Conservation (phyloP, 306 rosid species). For the Comarum palustre region DNA sequence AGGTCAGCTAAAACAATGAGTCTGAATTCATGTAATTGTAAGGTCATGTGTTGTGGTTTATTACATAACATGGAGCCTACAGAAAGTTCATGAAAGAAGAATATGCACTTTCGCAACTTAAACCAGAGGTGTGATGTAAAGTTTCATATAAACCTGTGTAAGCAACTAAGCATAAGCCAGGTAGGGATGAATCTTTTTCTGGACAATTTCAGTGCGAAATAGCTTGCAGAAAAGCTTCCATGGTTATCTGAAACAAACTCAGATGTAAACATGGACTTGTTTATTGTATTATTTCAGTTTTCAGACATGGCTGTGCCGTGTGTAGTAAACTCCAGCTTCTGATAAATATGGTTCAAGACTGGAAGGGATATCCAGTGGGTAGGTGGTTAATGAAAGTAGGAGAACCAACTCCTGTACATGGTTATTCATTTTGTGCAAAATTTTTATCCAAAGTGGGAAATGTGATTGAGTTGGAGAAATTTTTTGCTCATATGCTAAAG, state of each 20-base stretch:
- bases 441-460: background rate
- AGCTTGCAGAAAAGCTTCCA: background rate
- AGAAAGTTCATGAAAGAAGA: background rate
- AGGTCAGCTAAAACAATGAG: too few species aligned
- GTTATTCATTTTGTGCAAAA: background rate
- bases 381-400: background rate
- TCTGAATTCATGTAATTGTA: background rate
- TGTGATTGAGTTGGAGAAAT: background rate
- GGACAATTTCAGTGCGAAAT: background rate
- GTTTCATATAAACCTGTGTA: background rate
- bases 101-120: background rate
- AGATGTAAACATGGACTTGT: background rate
- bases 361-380: background rate
- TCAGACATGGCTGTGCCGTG: background rate
- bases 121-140: background rate
- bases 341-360: background rate
- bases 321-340: background rate
- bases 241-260: background rate
- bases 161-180: background rate
- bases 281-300: background rate
- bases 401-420: background rate
- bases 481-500: background rate
- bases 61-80: background rate
- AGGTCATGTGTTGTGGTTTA: background rate
- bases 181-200: background rate